A percentile compares a stretch with the other conserved stretches of the same genome.
These are phyloP conservation scores for Peniophora sp. DNA, from an alignment of 1,284 basidiomycete species.

Conservation along the genomic window DNA sequence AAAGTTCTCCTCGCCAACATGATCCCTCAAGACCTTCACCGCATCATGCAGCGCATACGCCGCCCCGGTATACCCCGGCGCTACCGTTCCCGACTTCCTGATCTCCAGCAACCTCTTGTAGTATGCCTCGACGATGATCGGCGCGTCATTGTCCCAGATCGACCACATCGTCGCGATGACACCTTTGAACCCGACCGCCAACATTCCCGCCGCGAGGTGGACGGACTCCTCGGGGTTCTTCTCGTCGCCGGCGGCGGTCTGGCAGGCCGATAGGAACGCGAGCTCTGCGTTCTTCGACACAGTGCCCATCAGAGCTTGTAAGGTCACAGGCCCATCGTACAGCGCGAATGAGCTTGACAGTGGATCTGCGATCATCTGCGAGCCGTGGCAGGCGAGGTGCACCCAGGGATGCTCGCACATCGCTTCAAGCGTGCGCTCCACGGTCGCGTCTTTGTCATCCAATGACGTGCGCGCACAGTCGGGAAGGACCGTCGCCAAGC, in stretches of 20 bases:
- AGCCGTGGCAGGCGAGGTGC: constrained; percentile 2
- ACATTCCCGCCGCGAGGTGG: constrained; percentile 18
- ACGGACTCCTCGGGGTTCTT: constrained; percentile 13
- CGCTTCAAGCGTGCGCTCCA: no score
- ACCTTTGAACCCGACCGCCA: constrained; percentile 13
- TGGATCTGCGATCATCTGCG: neutral
- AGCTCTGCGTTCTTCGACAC: constrained; percentile 1
- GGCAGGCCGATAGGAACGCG: constrained; percentile 18
- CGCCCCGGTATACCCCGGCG: neutral
- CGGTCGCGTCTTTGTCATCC: neutral
- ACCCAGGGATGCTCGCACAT: neutral
- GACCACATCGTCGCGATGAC: constrained; percentile 19
- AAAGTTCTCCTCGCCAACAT: neutral
- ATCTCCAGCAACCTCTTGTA: neutral
- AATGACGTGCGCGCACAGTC: no score
- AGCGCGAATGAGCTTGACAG: neutral
- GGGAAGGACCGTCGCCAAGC: no score
- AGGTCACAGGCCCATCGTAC: neutral
- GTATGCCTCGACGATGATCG: constrained; percentile 8
- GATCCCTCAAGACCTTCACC: neutral
- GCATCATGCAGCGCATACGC: neutral
- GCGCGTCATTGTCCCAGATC: constrained; percentile 11
- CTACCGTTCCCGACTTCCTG: neutral
- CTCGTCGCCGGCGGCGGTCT: constrained; percentile 14
- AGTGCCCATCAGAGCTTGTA: neutral